Percentiles rank a stretch among this genome's conserved stretches.
phyloP scores from a whole-genome alignment of 495 filamentous ascomycete genomes.

The Viridothelium virens region DNA sequence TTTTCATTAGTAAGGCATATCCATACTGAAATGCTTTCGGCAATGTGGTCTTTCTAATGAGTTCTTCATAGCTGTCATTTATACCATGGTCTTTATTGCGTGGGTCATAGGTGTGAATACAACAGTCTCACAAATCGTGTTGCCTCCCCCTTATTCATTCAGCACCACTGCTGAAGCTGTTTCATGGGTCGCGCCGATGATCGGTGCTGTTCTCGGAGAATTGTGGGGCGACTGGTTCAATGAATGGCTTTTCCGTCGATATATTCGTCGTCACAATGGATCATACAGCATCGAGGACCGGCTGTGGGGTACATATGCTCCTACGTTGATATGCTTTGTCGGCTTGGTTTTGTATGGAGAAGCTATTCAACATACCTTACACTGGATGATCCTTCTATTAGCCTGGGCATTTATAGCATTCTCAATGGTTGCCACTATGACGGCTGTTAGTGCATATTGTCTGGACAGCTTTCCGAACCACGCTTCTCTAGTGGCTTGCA shows the following conservation, averaged over 20 bases:
- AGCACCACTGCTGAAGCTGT: constrained; percentile 27
- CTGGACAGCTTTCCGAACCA: constrained; percentile 42
- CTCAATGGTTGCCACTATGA: constrained; percentile 19
- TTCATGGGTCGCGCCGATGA: constrained; percentile 36
- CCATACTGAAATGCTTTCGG: constrained; percentile 1
- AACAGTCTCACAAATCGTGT: constrained; percentile 33
- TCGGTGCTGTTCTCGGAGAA: constrained; percentile 33
- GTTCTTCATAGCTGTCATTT: constrained; percentile 5
- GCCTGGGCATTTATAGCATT: constrained; percentile 28
- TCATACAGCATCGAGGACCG: constrained; percentile 20
- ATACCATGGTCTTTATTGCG: constrained; percentile 23
- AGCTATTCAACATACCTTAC: constrained; percentile 19
- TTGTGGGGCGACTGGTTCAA: constrained; percentile 39
- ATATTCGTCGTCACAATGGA: constrained; percentile 22
- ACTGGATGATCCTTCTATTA: constrained; percentile 21
- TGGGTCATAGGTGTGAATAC: constrained; percentile 35
- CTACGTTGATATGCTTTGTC: constrained; percentile 19
- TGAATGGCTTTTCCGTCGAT: constrained; percentile 30
- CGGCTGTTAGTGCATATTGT: constrained; percentile 27
- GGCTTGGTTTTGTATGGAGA: constrained; percentile 25
- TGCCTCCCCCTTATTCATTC: constrained; percentile 35
- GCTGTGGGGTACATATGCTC: constrained; percentile 23
- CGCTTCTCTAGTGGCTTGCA: constrained; percentile 32
- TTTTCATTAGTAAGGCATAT: constrained; percentile 27
- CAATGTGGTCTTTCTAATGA: neutral